These are phyloP conservation scores for Daldinia vernicosa DNA, from an alignment of 495 filamentous ascomycete genomes.

Conservation along the genomic window DNA sequence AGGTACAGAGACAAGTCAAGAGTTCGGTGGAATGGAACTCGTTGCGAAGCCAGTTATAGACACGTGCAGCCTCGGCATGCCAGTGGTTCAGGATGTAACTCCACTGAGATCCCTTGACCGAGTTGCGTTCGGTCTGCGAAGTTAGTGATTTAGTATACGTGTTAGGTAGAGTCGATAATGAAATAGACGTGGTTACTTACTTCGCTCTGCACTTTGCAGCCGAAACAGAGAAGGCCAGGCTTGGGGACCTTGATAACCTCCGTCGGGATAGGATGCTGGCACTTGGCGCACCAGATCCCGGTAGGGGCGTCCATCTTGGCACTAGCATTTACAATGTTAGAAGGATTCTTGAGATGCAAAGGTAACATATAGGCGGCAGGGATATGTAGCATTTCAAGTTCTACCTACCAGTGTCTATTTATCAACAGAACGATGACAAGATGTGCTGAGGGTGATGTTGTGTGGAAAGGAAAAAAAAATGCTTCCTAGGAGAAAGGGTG, in stretches of 20 bases:
- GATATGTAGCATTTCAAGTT: background rate
- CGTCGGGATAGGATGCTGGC: background rate
- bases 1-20: background rate
- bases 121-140: background rate
- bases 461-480: background rate
- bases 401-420: background rate
- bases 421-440: background rate
- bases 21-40: background rate
- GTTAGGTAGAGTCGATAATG: background rate
- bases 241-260: background rate
- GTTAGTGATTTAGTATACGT: background rate
- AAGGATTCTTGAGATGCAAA: background rate
- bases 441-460: background rate
- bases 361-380: no score
- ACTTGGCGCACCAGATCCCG: background rate
- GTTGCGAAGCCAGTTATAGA: background rate
- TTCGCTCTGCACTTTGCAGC: background rate
- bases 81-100: constrained; percentile 3
- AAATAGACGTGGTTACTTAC: constrained; percentile 6
- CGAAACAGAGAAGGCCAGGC: background rate
- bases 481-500: background rate
- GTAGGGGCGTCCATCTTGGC: background rate
- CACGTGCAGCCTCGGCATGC: background rate
- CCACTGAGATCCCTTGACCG: background rate
- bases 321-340: background rate